Evolutionary conservation across 2,329 filamentous ascomycete genomes (phyloP), one percentile per base, ranked within the genome.

Genomic region (Hawksworthiomyces lignivorus): DNA sequence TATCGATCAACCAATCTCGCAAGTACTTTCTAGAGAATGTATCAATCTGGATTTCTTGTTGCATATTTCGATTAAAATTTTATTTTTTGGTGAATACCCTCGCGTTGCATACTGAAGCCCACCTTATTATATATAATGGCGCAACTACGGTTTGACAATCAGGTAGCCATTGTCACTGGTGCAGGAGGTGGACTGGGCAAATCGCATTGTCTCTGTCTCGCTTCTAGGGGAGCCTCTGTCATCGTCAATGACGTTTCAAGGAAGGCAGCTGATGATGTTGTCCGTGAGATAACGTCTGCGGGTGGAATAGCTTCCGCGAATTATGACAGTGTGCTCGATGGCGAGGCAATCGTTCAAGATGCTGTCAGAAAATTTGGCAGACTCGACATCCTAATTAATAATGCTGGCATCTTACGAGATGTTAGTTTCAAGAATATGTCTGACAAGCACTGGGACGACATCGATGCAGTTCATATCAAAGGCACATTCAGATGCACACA

Each of bases 401-500:
- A 97, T 61, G 92, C 92, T 48, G 90, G 92, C 58, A 97, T 97
- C 59, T 75, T 95, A 46, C 84, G 90, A 48, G 89, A 97, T 68
- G 65, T 97, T 60, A 90, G 86, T 75, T 97, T 98, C 73, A 95
- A 95, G 77, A 97, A 97, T 69, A 94, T 97, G 78, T 90, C 84
- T 64, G 92, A 98, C 63, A 68, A 84, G 60, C 92, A 98, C 64
- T 98, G 92, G 92, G 90, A 98, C 61, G 69, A 96, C 53, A 85
- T 96, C 61, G 86, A 90, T 65, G 83, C 81, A 62, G 90, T 97
- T 44, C 90, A 98, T 66, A 81, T 96, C 56, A 84, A 80, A 60
- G 92, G 92, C 54, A 83, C 88, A 57, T 98, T 94, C 76, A 97
- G 95, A 78, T 94, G 87, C 63, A 77, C 92, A 48, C 82, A 81